Evolutionary conservation across 1,139 yeast species (phyloP).

Genomic region (Pichia sp.): DNA sequence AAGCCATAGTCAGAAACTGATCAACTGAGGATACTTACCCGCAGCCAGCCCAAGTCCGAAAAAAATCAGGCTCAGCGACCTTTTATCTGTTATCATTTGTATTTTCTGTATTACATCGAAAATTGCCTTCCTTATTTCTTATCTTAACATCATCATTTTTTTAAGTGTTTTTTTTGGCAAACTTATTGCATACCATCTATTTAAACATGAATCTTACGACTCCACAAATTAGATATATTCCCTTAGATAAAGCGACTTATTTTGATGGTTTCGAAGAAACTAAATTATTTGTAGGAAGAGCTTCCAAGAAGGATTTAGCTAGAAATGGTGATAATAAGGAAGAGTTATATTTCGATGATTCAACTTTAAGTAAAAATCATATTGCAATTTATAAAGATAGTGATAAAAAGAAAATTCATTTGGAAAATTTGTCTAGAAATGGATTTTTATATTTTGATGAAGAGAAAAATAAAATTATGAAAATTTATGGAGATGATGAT

Average conservation of each 20-base stretch:
- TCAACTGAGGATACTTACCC: no score
- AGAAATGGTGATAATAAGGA: slow-evolving; percentile 8
- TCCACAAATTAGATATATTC: background rate
- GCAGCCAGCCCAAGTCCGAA: no score
- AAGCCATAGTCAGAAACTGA: no score
- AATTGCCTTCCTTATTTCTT: no score
- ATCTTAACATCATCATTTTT: no score
- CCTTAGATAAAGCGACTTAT: background rate
- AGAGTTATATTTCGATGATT: slow-evolving; percentile 16
- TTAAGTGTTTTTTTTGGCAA: no score
- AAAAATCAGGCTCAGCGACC: no score
- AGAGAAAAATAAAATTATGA: background rate
- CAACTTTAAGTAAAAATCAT: slow-evolving; percentile 22
- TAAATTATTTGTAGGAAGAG: slow-evolving; percentile 17
- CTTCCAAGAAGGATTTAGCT: slow-evolving; percentile 8
- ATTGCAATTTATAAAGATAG: slow-evolving; percentile 9
- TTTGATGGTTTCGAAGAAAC: background rate
- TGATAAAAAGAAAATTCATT: background rate
- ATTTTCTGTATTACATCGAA: no score
- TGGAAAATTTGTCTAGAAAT: slow-evolving; percentile 8
- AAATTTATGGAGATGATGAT: background rate
- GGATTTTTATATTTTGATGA: slow-evolving; percentile 7
- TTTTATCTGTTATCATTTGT: no score
- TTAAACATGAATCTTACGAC: background rate
- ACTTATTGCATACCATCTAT: background rate